Base-by-base conservation (phyloP, 352 stramenopile species). In the Globisporangium orthogonon region DNA sequence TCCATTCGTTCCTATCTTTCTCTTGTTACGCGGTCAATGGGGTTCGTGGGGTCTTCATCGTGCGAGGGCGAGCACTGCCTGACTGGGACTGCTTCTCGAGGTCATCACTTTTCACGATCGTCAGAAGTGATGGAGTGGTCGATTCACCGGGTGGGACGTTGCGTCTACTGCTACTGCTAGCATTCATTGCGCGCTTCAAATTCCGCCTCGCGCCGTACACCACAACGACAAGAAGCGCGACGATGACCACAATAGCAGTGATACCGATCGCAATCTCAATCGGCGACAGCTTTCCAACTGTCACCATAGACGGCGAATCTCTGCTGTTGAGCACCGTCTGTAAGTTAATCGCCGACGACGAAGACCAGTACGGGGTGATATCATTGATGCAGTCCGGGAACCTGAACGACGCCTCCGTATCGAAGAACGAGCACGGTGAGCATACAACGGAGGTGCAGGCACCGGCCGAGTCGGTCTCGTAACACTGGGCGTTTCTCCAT, bases 401-500 rank as follows among this genome's bases (percentile, higher is more conserved):
- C 56, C 46, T 55, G 39, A 41, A 61, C 28, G 56, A 61, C 49
- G 18, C 10, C 30, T 51, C 56, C 14, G 56, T 56, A 14, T 30
- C 33, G 50, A 55, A 61, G 56, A 52, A 61, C 56, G 39, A 52
- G 40, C 56, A 61, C 13, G 48, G 48, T 13, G 48, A 61, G 40
- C 56, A 61, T 30, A 61, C 56, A 23, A 56, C 48, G 3, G 40
- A 44, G 49, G 35, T 18, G 23, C 56, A 61, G 5, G 46, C 15
- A 2, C 56, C 56, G 6, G 40, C 40, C 7, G 29, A 29, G n/a
- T 61, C 9, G 0, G 30, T 45, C 28, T 48, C n/a, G 48, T 51
- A 61, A 30, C 56, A 56, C 48, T 61, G 56, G 4, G 39, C 30
- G 56, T 61, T 61, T 28, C 33, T 40, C 56, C 56, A 61, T 13